Evolutionary conservation across 140 eudicot species (phyloP), one percentile per base, ranked within the genome.

Genomic region (Stevia rebaudiana): DNA sequence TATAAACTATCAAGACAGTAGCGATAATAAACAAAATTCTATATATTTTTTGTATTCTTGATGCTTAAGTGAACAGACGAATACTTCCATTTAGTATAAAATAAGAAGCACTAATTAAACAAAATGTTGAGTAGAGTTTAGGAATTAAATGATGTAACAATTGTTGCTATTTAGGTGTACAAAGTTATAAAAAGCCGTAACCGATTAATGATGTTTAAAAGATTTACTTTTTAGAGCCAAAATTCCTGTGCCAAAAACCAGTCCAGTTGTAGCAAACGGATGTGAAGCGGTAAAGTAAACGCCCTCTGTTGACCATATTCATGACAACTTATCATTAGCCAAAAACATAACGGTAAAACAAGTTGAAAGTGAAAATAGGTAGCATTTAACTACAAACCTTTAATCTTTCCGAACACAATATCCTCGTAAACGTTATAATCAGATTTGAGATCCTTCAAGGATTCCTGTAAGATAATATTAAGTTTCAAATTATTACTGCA

Each of bases 261-360:
- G 81, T 62, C 95, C 95, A 53, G 77, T 68, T 12, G 95, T 79
- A 33, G 80, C 67, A 37, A 87, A 73, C n/a, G 98, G 98, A 63
- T 78, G 76, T 31, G 95, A 72, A 72, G 83, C 85, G 58, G 89
- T 95, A 61, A 83, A 43, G 63, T 79, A 86, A 55, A 85, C 64
- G 35, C 96, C 95, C 78, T 91, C 98, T 87, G 91, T 76, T 69
- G 46, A 70, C 63, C 57, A 66, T 74, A 58, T 63, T 70, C 35
- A 67, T 16, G 28, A 60, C 39, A 73, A 19, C n/a, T 7, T 51
- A 40, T 69, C 12, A 11, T 56, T 11, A 78, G 58, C 15, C 64
- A 43, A 24, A 39, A 24, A 65, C 11, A 28, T 4, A 54, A 0
- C 11, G 17, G 28, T 7, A 33, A 21, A n/a, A 22, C 24, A 24